phyloP scores from a whole-genome alignment of 148 eudicot species.

The Talinum fruticosum region DNA sequence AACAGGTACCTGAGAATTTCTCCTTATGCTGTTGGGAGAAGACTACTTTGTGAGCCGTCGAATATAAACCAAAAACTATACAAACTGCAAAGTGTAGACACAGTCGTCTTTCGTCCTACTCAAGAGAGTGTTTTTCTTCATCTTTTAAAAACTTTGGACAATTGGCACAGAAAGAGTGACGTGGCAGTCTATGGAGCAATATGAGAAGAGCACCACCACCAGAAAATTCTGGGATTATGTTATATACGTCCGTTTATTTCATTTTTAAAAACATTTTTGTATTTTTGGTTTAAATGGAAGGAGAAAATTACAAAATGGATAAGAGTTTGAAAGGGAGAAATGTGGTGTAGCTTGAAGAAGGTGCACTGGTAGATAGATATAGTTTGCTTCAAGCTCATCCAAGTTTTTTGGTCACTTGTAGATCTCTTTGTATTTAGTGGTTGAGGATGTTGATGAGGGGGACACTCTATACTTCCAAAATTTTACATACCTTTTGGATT shows the following conservation, averaged over 20 bases:
- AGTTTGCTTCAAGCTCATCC: conserved; percentile 23
- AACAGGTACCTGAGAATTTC: conserved; percentile 23
- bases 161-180: neutral
- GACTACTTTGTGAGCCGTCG: neutral
- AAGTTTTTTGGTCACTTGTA: neutral
- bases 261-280: neutral
- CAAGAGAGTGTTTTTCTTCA: neutral
- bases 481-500: neutral
- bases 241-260: neutral
- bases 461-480: neutral
- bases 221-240: neutral
- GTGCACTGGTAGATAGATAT: conserved; percentile 20
- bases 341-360: conserved; percentile 47
- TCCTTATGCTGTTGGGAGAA: conserved; percentile 7
- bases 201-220: neutral
- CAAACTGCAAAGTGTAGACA: neutral
- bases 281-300: neutral
- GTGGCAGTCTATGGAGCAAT: neutral
- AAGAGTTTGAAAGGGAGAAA: conserved; percentile 24
- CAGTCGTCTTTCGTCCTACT: neutral
- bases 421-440: conserved; percentile 15
- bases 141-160: neutral
- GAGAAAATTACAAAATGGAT: conserved; percentile 15
- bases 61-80: too few relatives aligned
- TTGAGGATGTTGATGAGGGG: neutral